Conservation (phyloP, 345 rosid genomes). For the Xanthoceras sorbifolium region DNA sequence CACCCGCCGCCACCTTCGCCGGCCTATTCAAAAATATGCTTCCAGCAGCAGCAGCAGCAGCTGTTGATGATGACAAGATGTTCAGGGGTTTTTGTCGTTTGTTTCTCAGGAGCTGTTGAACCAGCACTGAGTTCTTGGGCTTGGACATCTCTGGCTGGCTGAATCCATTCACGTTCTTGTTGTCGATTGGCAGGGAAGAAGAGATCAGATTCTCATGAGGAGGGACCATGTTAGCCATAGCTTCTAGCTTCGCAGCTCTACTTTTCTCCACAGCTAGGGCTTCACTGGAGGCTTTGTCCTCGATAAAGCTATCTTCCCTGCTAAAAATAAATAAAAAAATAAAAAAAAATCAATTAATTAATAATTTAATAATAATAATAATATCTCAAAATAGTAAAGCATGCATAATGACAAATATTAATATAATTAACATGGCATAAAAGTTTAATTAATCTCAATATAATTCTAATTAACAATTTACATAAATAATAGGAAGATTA, state of each 20-base stretch:
- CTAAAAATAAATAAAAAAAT: conserved; percentile 11
- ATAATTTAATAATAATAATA: neutral
- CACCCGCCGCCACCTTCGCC: too few relatives aligned
- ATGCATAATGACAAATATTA: conserved; percentile 4
- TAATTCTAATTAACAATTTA: too few relatives aligned
- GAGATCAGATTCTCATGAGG: conserved; percentile 21
- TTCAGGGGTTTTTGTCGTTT: too few relatives aligned
- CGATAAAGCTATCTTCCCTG: conserved; percentile 71
- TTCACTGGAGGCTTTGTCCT: conserved; percentile 75
- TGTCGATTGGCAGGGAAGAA: conserved; percentile 21
- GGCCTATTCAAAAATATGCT: conserved; percentile 20
- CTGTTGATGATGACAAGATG: too few relatives aligned
- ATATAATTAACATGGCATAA: neutral
- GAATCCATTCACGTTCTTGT: neutral
- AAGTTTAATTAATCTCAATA: too few relatives aligned
- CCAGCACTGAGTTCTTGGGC: too few relatives aligned
- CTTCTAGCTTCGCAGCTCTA: conserved; percentile 20
- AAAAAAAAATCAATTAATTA: neutral
- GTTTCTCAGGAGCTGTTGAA: too few relatives aligned
- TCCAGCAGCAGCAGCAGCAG: conserved; percentile 25
- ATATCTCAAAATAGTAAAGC: too few relatives aligned
- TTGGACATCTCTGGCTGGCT: too few relatives aligned
- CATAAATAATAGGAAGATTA: conserved; percentile 5
- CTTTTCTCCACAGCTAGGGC: conserved; percentile 62
- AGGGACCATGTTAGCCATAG: conserved; percentile 7